A percentile compares a stretch with the other conserved stretches of the same genome.
Conservation (phyloP, 1,284 basidiomycete species). For the Laetiporus sulphureus region DNA sequence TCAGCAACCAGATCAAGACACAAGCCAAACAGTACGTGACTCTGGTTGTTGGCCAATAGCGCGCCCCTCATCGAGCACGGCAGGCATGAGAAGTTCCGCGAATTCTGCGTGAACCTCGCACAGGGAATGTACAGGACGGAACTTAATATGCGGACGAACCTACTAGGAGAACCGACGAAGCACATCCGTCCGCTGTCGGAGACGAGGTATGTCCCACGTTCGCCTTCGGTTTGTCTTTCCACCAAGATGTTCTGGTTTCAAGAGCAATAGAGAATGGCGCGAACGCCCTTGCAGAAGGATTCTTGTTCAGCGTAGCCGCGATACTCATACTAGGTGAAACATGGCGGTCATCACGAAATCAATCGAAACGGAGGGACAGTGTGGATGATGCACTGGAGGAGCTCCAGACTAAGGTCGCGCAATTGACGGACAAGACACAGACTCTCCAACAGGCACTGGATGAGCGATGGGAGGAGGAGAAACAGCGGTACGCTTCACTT, state of each 20-base stretch:
- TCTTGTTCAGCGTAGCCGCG: constrained; percentile 78
- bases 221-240: not conserved
- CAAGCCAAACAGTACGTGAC: constrained; percentile 70
- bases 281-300: constrained; percentile 80
- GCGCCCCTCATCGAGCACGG: not conserved
- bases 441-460: constrained; percentile 39
- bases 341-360: constrained; percentile 69
- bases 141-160: constrained; percentile 68
- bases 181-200: constrained; percentile 81
- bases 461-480: constrained; percentile 36
- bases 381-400: constrained; percentile 71
- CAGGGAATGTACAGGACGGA: constrained; percentile 80
- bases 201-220: constrained; percentile 49
- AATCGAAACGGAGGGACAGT: constrained; percentile 66
- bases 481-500: constrained; percentile 35
- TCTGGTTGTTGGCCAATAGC: constrained; percentile 1
- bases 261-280: constrained; percentile 89
- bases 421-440: constrained; percentile 40
- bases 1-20: constrained; percentile 65
- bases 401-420: constrained; percentile 40
- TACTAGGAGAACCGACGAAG: constrained; percentile 74
- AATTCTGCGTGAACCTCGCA: constrained; percentile 71
- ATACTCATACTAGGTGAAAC: constrained; percentile 73
- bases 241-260: not conserved
- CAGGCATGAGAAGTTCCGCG: constrained; percentile 76